A percentile compares a stretch with the other conserved stretches of the same genome.
phyloP scores from a whole-genome alignment of 2,329 filamentous ascomycete genomes.

The Penicillium sp. region DNA sequence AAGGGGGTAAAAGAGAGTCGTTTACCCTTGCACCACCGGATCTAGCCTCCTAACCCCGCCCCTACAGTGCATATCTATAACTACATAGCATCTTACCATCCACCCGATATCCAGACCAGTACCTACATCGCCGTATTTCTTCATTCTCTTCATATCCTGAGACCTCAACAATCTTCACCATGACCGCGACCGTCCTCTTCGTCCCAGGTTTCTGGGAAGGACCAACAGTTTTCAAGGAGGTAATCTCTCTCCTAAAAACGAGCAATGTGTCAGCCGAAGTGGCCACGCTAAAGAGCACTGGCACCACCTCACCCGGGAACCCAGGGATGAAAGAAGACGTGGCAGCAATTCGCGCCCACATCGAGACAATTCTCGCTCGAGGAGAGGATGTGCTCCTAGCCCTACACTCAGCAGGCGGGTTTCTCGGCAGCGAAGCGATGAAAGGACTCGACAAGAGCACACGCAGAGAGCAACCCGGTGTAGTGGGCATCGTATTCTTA shows the following conservation, averaged over 20 bases:
- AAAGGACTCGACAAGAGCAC: neutral
- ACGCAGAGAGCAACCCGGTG: neutral
- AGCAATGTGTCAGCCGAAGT: neutral
- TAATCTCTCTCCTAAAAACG: neutral
- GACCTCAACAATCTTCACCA: neutral
- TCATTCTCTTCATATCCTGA: neutral
- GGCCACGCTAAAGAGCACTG: neutral
- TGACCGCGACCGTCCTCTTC: neutral
- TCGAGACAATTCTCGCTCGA: neutral
- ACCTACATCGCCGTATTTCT: too few relatives aligned
- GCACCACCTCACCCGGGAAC: neutral
- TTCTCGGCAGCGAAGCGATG: constrained; percentile 3
- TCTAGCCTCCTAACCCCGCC: too few relatives aligned
- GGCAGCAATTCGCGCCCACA: neutral
- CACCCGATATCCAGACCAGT: neutral
- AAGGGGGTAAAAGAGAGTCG: too few relatives aligned
- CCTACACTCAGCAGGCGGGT: constrained; percentile 3
- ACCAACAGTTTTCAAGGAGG: neutral
- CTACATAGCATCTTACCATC: neutral
- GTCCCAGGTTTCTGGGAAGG: constrained; percentile 4
- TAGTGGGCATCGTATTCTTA: neutral
- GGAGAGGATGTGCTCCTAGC: neutral
- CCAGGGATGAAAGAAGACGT: constrained; percentile 1
- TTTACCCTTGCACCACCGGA: too few relatives aligned
- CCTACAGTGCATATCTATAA: neutral